Base-by-base conservation (phyloP, 495 filamentous ascomycete species). In the Penicillium paxilli region DNA sequence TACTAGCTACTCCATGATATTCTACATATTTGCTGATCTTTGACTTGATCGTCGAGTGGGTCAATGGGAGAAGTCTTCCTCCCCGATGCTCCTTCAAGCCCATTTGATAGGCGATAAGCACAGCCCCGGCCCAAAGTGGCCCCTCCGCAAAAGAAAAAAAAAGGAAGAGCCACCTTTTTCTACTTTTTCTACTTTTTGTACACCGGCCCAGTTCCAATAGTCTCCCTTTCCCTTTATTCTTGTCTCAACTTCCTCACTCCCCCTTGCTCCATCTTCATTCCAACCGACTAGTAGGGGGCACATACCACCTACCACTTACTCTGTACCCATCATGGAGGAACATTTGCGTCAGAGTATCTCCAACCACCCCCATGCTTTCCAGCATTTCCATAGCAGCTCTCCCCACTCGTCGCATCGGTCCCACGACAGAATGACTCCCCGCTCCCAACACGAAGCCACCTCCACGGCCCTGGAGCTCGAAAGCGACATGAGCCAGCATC, bases 341-440 rank as follows among this genome's bases (percentile, higher is more conserved):
- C 71, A 71, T 47, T 46, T 74, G 44, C 71, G 71, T 10, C 67
- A 74, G 19, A 72, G 69, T 57, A 49, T 69, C n/a, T 72, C 71
- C 35, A 69, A 70, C 54, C 71, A 72, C 49, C 58, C 64, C 17
- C 25, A 50, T 45, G 57, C 62, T 47, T 59, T 68, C 33, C 59
- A 64, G 54, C 49, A 53, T 38, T 48, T 64, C 24, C 58, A 61
- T 45, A 54, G 48, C 51, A 46, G 42, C 52, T 59, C 60, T 8
- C 55, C 59, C 41, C 56, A 61, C 45, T 50, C 62, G 17, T 56
- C 58, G 10, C 56, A 60, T 21, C 58, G 64, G 16, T 50, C 48
- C 24, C 49, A 49, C 6, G 59, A 60, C 24, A 62, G 61, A 47
- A 60, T 63, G 60, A 41, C 54, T 26, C 49, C 52, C 28, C 64